Percentiles rank a stretch among this genome's conserved stretches.
phyloP scores from a whole-genome alignment of 306 rosid genomes.

The Cucumis sativus region Cucumber_9930_V3 NC_026657.2:40864501-40865000 shows the following conservation, averaged over 20 bases:
- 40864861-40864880: conserved; percentile 18
- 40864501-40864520: conserved; percentile 39
- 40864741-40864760: conserved; percentile 15
- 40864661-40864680: neutral
- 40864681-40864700: conserved; percentile 20
- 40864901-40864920: conserved; percentile 6
- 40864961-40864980: conserved; percentile 12
- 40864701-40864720: conserved; percentile 26
- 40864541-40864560: conserved; percentile 25
- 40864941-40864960: conserved; percentile 27
- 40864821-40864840: conserved; percentile 18
- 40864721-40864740: conserved; percentile 20
- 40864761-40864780: conserved; percentile 8
- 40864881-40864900: conserved; percentile 40
- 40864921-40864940: neutral
- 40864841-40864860: neutral
- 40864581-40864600: conserved; percentile 27
- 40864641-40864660: conserved; percentile 9
- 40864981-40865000: conserved; percentile 33
- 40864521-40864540: conserved; percentile 25
- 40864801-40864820: conserved; percentile 24
- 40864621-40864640: conserved; percentile 39
- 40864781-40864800: conserved; percentile 31
- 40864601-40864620: conserved; percentile 48
- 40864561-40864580: neutral